A percentile compares a stretch with the other conserved stretches of the same genome.
These are phyloP conservation scores for Aurantiochytrium sp. DNA, from an alignment of 108 stramenopile genomes.

Conservation along the genomic window DNA sequence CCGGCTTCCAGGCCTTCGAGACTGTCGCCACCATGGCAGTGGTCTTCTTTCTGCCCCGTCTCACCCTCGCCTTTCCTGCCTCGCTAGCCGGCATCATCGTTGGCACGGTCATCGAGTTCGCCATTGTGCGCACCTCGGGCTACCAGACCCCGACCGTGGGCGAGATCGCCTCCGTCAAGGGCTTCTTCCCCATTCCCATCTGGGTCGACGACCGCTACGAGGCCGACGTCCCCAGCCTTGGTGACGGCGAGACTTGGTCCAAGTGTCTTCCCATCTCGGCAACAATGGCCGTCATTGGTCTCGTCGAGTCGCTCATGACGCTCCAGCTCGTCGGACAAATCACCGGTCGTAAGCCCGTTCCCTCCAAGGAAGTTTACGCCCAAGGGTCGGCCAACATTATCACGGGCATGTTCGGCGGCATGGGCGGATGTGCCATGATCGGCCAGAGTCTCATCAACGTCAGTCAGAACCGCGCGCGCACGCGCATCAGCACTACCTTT, in stretches of 20 bases:
- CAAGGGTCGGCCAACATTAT: slow-evolving; percentile 36
- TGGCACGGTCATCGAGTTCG: slow-evolving; percentile 31
- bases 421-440: slow-evolving; percentile 40
- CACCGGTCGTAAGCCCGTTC: slow-evolving; percentile 21
- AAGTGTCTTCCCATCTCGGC: not conserved
- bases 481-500: slow-evolving; percentile 22
- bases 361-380: slow-evolving; percentile 14
- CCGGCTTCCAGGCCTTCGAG: slow-evolving; percentile 8
- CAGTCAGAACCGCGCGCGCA: not conserved
- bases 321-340: slow-evolving; percentile 39
- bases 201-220: slow-evolving; percentile 27
- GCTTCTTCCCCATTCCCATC: slow-evolving; percentile 16
- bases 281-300: slow-evolving; percentile 26
- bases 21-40: slow-evolving; percentile 29
- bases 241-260: slow-evolving; percentile 28
- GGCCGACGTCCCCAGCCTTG: slow-evolving; percentile 19
- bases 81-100: slow-evolving; percentile 30
- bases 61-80: slow-evolving; percentile 17
- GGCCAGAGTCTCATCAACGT: not conserved
- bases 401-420: slow-evolving; percentile 33
- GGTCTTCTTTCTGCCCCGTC: slow-evolving; percentile 20
- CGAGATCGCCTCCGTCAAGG: slow-evolving; percentile 23
- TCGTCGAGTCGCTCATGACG: slow-evolving; percentile 40
- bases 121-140: slow-evolving; percentile 32
- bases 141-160: slow-evolving; percentile 27